Evolutionary conservation across 345 rosid genomes (phyloP), one percentile per base, ranked within the genome.

Genomic region (Syzygium jambos): DNA sequence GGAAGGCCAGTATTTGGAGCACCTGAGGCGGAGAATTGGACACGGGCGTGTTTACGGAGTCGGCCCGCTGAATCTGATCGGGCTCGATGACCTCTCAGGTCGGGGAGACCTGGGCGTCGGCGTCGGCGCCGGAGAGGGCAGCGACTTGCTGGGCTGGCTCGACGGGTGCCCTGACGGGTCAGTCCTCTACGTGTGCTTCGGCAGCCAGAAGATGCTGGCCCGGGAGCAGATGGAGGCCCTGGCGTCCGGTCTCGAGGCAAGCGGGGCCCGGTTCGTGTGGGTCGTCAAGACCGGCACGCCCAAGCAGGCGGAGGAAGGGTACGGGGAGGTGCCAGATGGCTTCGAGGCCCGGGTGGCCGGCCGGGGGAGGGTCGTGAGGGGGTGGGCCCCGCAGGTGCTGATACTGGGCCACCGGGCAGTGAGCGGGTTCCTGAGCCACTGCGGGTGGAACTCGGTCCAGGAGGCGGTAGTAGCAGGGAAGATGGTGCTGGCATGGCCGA

Each of bases 401-500:
- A 77, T 95, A 43, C 89, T 96, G 89, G 73, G 59, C 56, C 98
- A 96, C 90, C 83, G 85, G 13, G 95, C 96, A 0, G 94, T 94
- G 5, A 93, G 96, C 29, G 92, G 92, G 85, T 96, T 95, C 61
- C 85, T 96, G 91, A 95, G 93, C 87, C 97, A 95, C 15, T 94
- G 96, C 53, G 95, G 98, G 12, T 95, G 98, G 97, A 94, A 95
- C 93, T 95, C 97, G 38, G 88, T 92, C 86, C 90, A 92, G 27
- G 98, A 96, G 90, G 95, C 90, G 34, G 51, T 95, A 49, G 92
- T 86, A 87, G 90, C 91, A 8, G 95, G 96, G 9, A 92, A 88
- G 27, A 51, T 89, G 88, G 61, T 93, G 21, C 22, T 92, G 89
- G 93, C 87, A 8, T 94, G 96, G 95, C 98, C 98, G 1, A 93